phyloP scores from a whole-genome alignment of 2,329 filamentous ascomycete genomes.

The Ilyonectria robusta region DNA sequence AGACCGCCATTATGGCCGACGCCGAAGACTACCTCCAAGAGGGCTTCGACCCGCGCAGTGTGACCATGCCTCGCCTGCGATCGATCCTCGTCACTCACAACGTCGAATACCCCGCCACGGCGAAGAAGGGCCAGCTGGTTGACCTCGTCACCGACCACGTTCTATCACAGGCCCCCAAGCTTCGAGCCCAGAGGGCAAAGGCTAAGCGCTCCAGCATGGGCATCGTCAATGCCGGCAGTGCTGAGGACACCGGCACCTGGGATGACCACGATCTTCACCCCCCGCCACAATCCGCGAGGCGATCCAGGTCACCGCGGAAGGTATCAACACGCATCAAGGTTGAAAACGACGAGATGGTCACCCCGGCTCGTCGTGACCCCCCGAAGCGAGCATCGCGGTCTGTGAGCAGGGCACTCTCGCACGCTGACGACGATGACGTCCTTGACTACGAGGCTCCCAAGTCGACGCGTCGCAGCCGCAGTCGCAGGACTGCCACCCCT shows the following conservation, averaged over 20 bases:
- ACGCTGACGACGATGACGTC: constrained; percentile 63
- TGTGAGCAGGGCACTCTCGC: constrained; percentile 67
- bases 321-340: constrained; percentile 66
- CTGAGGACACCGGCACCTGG: constrained; percentile 74
- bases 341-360: constrained; percentile 62
- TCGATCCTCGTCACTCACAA: constrained; percentile 93
- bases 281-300: constrained; percentile 63
- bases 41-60: constrained; percentile 84
- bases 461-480: constrained; percentile 66
- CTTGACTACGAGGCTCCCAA: constrained; percentile 53
- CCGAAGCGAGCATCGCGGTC: constrained; percentile 70
- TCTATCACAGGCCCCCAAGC: constrained; percentile 81
- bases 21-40: constrained; percentile 88
- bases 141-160: constrained; percentile 86
- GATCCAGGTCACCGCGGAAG: constrained; percentile 70
- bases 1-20: constrained; percentile 68
- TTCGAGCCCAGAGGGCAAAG: constrained; percentile 80
- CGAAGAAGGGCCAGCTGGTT: constrained; percentile 92
- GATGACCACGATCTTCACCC: constrained; percentile 71
- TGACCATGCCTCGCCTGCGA: constrained; percentile 90
- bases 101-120: constrained; percentile 86
- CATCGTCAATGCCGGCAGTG: constrained; percentile 79
- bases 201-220: constrained; percentile 91
- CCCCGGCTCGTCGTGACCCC: constrained; percentile 60
- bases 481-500: constrained; percentile 67